phyloP scores from a whole-genome alignment of 805 yeast species.

The Phaffomyces opuntiae region DNA sequence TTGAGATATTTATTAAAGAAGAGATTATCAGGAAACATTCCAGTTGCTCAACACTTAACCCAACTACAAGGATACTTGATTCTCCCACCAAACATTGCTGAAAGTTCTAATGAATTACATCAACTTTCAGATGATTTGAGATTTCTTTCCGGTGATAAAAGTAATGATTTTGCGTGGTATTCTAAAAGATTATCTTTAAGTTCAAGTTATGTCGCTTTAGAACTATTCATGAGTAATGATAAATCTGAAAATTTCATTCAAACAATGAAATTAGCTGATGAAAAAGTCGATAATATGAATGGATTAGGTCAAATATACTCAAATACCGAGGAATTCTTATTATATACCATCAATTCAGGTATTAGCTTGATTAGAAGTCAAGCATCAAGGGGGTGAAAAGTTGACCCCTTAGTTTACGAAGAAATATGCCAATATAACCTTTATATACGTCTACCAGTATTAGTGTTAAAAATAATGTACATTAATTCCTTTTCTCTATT shows the following conservation, averaged over 20 bases:
- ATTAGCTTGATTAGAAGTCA: conserved; percentile 68
- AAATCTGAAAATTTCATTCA: conserved; percentile 43
- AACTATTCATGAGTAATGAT: conserved; percentile 77
- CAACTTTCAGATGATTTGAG: conserved; percentile 78
- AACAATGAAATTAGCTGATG: conserved; percentile 60
- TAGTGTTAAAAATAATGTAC: background rate
- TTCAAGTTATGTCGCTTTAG: conserved; percentile 65
- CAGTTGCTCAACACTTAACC: conserved; percentile 27
- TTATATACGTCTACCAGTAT: background rate
- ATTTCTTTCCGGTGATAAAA: conserved; percentile 68
- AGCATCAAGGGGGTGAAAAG: conserved; percentile 46
- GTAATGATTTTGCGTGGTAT: conserved; percentile 89
- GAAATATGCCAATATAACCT: background rate
- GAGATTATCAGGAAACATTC: conserved; percentile 39
- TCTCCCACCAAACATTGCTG: conserved; percentile 52
- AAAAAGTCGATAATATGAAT: conserved; percentile 47
- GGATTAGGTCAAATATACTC: conserved; percentile 53
- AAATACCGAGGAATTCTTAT: conserved; percentile 67
- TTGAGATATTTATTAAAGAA: conserved; percentile 38
- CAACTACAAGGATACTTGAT: conserved; percentile 49
- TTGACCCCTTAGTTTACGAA: too few relatives aligned
- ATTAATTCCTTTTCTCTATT: too few relatives aligned
- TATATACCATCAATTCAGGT: conserved; percentile 51
- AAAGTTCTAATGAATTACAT: conserved; percentile 62
- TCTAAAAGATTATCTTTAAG: conserved; percentile 71